Conservation (phyloP, 2,329 filamentous ascomycete genomes). For the Daldinia eschscholtzii region DNA sequence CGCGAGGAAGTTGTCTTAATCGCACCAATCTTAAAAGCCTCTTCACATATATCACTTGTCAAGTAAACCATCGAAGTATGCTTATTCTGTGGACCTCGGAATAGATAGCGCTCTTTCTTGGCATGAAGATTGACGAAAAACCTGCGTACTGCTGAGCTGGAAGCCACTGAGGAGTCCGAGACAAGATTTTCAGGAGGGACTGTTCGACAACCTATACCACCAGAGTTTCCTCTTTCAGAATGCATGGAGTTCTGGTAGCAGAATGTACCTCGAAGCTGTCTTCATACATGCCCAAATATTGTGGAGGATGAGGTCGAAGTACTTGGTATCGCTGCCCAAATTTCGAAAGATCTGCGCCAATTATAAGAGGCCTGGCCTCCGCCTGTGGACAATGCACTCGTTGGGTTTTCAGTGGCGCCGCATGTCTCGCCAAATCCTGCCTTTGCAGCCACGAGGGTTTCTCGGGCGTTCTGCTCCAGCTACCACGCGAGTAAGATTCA, state of each 20-base stretch:
- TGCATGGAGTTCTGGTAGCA: conserved; percentile 67
- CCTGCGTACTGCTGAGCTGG: not conserved
- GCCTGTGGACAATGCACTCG: conserved; percentile 68
- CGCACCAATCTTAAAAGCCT: conserved; percentile 64
- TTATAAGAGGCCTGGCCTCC: conserved; percentile 65
- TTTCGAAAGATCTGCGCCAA: conserved; percentile 63
- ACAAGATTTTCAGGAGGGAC: not conserved
- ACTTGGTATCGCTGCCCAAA: conserved; percentile 61
- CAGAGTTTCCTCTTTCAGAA: not conserved
- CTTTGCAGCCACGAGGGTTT: conserved; percentile 64
- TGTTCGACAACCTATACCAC: not conserved
- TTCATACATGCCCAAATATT: conserved; percentile 1
- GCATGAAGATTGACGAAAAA: not conserved
- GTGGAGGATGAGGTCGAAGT: conserved; percentile 3
- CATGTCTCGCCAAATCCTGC: conserved; percentile 64
- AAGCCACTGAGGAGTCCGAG: not conserved
- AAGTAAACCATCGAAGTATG: conserved; percentile 45
- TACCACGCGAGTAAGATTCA: conserved; percentile 69
- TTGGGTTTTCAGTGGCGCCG: conserved; percentile 62
- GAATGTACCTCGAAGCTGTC: conserved; percentile 55
- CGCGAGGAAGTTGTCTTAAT: conserved; percentile 59
- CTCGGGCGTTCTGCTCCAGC: conserved; percentile 68
- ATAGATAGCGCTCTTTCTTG: conserved; percentile 1
- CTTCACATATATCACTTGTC: conserved; percentile 62
- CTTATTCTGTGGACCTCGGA: not conserved